Evolutionary conservation across 352 stramenopile species (phyloP), one percentile per base, ranked within the genome.

Genomic region (Plasmopara viticola): DNA sequence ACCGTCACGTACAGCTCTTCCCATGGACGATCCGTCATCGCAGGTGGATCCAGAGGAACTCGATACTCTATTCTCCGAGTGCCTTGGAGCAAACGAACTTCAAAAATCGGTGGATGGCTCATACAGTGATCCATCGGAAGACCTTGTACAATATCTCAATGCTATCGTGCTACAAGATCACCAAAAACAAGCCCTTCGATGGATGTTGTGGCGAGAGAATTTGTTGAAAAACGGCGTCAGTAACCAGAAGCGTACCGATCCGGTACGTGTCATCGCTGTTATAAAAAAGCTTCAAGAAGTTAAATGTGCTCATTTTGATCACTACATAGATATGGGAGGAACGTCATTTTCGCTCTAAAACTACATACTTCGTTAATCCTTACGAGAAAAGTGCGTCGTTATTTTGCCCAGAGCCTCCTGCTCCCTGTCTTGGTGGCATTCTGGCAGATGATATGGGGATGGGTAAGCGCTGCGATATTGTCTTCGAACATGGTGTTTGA

Each of bases 391-490:
- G 72, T 44, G 82, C 75, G 14, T 91, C 78, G 34, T 68, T 95
- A 31, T 62, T 51, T 34, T 64, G 64, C 4, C 84, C 77, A 14
- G 44, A 72, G 44, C 74, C 69, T 44, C 80, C 78, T 29, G 56
- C 51, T 13, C 85, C 74, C 9, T 91, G 77, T 49, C 61, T 74
- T 8, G 86, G 86, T 20, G 88, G 88, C 15, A 95, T 97, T 53
- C 61, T 97, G 14, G 86, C 85, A 2, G 88, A 97, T 35, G 88
- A 96, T 46, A 95, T 95, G 87, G 88, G 88, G 44, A 89, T 97
- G 74, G 88, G 87, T 72, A 78, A 54, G 31, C 31, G 62, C 60
- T n/a, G 8, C 14, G 13, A 15, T 17, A 14, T 44, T 30, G n/a
- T 29, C 31, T 8, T 6, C 10, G 31, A 18, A 37, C 25, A 17